Evolutionary conservation across 2,329 filamentous ascomycete genomes (phyloP).

Genomic region (Diaporthe sp.): DNA sequence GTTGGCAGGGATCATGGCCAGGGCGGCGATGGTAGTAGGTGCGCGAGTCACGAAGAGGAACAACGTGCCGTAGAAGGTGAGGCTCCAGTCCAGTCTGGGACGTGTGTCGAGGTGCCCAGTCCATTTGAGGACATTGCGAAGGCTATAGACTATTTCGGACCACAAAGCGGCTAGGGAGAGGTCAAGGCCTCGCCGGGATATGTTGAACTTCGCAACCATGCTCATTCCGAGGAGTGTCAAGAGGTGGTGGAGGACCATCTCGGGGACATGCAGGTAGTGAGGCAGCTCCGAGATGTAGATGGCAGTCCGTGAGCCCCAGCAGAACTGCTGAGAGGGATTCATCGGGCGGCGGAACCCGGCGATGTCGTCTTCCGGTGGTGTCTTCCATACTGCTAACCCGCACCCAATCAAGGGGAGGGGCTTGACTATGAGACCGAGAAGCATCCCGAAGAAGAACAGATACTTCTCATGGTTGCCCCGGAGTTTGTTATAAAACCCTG

Average conservation of each 20-base stretch:
- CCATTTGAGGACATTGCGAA: constrained; percentile 41
- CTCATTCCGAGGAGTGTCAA: constrained; percentile 43
- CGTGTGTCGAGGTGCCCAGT: constrained; percentile 33
- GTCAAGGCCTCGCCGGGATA: constrained; percentile 43
- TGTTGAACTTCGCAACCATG: constrained; percentile 40
- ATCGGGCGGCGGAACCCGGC: constrained; percentile 42
- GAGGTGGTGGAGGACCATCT: constrained; percentile 45
- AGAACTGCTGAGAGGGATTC: constrained; percentile 44
- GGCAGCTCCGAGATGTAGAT: constrained; percentile 45
- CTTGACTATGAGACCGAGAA: constrained; percentile 44
- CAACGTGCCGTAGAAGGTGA: constrained; percentile 30
- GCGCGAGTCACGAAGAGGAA: constrained; percentile 29
- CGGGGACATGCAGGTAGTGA: constrained; percentile 41
- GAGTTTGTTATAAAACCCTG: constrained; percentile 41
- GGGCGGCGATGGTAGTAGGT: constrained; percentile 13
- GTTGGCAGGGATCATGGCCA: constrained; percentile 36
- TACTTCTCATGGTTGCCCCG: constrained; percentile 41
- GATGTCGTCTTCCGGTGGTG: constrained; percentile 44
- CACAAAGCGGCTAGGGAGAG: constrained; percentile 43
- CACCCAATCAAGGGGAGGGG: constrained; percentile 42
- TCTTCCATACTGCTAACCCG: constrained; percentile 42
- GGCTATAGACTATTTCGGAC: constrained; percentile 42
- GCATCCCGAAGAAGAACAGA: constrained; percentile 43
- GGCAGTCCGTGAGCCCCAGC: constrained; percentile 45
- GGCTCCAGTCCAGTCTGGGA: constrained; percentile 27